Evolutionary conservation across 345 rosid genomes (phyloP).

Genomic region (Ailanthus altissimus): DNA sequence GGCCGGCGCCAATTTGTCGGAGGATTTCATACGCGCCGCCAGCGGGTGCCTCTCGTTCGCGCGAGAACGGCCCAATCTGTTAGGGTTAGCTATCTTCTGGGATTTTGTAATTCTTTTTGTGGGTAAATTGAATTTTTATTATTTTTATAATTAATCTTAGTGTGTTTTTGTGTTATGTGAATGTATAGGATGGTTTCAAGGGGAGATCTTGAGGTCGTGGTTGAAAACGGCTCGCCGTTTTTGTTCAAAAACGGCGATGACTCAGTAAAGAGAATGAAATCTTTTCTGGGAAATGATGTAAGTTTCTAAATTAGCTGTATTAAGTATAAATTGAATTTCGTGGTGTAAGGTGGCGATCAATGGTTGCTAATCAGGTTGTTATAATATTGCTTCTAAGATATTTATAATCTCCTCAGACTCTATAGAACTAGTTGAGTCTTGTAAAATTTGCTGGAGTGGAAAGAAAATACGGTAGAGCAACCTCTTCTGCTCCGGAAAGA

Average conservation of each 20-base stretch:
- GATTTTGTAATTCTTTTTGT: background rate
- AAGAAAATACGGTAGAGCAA: background rate
- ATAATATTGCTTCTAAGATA: background rate
- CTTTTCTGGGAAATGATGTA: slow-evolving; percentile 46
- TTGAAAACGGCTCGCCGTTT: slow-evolving; percentile 56
- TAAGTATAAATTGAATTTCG: background rate
- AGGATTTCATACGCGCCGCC: slow-evolving; percentile 53
- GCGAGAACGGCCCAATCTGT: slow-evolving; percentile 50
- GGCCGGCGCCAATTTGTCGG: slow-evolving; percentile 40
- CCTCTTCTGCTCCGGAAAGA: background rate
- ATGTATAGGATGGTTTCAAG: slow-evolving; percentile 61
- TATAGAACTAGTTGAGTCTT: background rate
- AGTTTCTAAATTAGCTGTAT: slow-evolving; percentile 14
- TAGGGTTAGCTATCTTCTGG: slow-evolving; percentile 39
- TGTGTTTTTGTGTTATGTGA: background rate
- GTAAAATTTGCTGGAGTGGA: background rate
- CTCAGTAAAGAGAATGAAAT: slow-evolving; percentile 57
- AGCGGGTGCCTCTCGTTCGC: slow-evolving; percentile 70
- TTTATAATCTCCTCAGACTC: background rate
- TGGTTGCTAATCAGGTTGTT: too few species aligned
- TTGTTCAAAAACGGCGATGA: slow-evolving; percentile 62
- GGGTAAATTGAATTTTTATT: background rate
- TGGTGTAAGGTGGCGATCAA: too few species aligned
- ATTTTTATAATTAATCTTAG: background rate
- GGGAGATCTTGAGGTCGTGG: slow-evolving; percentile 67